Evolutionary conservation across 345 rosid species (phyloP).

Genomic region (Mangifera indica): DNA sequence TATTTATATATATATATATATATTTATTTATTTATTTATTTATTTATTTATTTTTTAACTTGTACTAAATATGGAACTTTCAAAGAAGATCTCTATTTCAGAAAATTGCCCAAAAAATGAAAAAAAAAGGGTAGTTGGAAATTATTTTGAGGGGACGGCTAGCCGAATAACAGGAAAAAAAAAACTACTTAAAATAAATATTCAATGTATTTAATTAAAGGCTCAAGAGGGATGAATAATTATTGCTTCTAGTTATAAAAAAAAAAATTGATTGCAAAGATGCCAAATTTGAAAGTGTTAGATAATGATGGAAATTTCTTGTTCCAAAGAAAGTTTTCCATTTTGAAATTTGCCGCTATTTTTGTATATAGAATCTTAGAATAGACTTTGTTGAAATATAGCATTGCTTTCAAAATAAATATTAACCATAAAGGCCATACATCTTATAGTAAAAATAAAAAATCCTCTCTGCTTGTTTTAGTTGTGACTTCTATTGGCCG

Average conservation of each 20-base stretch:
- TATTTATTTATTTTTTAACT: background rate
- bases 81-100: constrained; percentile 5
- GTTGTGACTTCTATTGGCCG: background rate
- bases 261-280: constrained; percentile 22
- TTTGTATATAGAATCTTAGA: constrained; percentile 28
- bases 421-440: background rate
- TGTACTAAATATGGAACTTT: constrained; percentile 21
- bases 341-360: constrained; percentile 15
- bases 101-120: constrained; percentile 22
- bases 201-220: background rate
- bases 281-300: constrained; percentile 10
- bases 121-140: constrained; percentile 6
- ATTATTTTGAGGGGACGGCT: constrained; percentile 12
- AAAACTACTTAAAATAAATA: background rate
- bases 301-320: constrained; percentile 24
- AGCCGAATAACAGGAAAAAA: constrained; percentile 2
- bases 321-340: constrained; percentile 6
- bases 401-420: constrained; percentile 23
- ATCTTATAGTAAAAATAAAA: background rate
- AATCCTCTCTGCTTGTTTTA: background rate
- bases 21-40: too few relatives aligned
- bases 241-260: constrained; percentile 18
- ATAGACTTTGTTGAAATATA: constrained; percentile 21
- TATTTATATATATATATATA: too few relatives aligned
- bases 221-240: background rate